Percentiles rank a stretch among this genome's conserved stretches.
phyloP scores from a whole-genome alignment of 495 filamentous ascomycete species.

The Aspergillus coremiiformis region DNA sequence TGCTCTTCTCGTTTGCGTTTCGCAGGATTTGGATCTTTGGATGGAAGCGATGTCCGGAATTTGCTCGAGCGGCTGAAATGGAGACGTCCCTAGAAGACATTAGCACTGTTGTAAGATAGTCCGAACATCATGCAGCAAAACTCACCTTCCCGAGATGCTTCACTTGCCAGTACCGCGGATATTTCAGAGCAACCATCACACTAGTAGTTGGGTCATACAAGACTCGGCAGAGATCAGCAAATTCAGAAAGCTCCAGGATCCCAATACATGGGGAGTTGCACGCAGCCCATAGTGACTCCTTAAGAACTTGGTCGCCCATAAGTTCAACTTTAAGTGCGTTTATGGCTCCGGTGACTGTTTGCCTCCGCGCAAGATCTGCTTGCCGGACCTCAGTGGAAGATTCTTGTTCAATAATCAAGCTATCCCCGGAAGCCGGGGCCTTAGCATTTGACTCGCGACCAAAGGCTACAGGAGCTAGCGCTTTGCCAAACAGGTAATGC shows the following conservation, averaged over 20 bases:
- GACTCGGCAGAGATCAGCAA: slow-evolving; percentile 67
- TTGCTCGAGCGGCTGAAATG: slow-evolving; percentile 32
- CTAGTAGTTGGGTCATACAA: slow-evolving; percentile 62
- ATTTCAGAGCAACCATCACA: slow-evolving; percentile 54
- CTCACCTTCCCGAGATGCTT: slow-evolving; percentile 54
- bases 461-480: slow-evolving; percentile 73
- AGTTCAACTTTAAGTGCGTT: slow-evolving; percentile 67
- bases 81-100: slow-evolving; percentile 27
- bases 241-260: slow-evolving; percentile 63
- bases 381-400: slow-evolving; percentile 59
- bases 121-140: background rate
- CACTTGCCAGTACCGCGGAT: slow-evolving; percentile 65
- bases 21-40: slow-evolving; percentile 23
- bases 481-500: slow-evolving; percentile 57
- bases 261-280: slow-evolving; percentile 60
- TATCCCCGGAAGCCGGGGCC: slow-evolving; percentile 37
- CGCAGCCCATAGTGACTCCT: slow-evolving; percentile 69
- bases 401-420: slow-evolving; percentile 77
- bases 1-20: slow-evolving; percentile 43
- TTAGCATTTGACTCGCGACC: slow-evolving; percentile 44
- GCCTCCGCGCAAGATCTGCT: slow-evolving; percentile 61
- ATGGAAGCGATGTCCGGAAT: slow-evolving; percentile 26
- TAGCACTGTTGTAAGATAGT: background rate
- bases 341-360: slow-evolving; percentile 69
- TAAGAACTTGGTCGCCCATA: slow-evolving; percentile 51